Percentiles rank a stretch among this genome's conserved stretches.
Evolutionary conservation across 108 stramenopile genomes (phyloP).

Genomic region (Skeletonema tropicum): DNA sequence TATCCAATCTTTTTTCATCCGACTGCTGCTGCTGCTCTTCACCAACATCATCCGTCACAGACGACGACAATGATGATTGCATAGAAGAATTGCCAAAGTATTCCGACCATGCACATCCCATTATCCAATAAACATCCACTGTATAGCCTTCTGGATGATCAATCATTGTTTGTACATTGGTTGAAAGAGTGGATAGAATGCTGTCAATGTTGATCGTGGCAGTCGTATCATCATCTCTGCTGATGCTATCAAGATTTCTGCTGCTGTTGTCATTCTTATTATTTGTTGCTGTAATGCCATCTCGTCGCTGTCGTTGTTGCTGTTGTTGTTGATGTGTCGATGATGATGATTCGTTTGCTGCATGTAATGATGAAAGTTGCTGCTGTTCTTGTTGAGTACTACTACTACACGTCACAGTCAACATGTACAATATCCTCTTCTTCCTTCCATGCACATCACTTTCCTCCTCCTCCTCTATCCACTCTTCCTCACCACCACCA

Average conservation of each 20-base stretch:
- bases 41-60: not conserved
- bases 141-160: not conserved
- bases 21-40: no score
- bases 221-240: no score
- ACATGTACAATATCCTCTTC: not conserved
- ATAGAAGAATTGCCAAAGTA: not conserved
- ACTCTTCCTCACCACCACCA: not conserved
- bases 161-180: not conserved
- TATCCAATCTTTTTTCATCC: no score
- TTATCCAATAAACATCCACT: constrained; percentile 14
- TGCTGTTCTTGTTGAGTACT: no score
- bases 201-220: not conserved
- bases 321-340: not conserved
- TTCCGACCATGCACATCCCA: not conserved
- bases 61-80: not conserved
- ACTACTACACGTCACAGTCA: not conserved
- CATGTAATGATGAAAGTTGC: no score
- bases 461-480: not conserved
- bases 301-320: not conserved
- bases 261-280: not conserved
- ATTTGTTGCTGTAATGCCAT: not conserved
- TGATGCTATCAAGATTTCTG: not conserved
- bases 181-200: not conserved
- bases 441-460: not conserved
- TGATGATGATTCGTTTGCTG: no score